Evolutionary conservation across 2,329 filamentous ascomycete genomes (phyloP).

Genomic region (Dendrostoma leiphaemia): DNA sequence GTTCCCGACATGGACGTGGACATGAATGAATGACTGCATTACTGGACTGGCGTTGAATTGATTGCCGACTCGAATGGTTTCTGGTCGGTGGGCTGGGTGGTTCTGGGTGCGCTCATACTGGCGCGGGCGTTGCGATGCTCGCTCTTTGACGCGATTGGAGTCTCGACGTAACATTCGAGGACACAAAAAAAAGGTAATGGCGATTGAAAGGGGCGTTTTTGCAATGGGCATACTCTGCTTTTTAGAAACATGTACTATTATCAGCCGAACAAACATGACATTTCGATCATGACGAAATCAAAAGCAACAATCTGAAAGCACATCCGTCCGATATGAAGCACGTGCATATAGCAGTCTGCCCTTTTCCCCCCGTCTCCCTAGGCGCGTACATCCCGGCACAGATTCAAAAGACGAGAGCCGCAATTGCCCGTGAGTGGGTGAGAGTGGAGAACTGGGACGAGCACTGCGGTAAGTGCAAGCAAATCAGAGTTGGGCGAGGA

Average conservation of each 20-base stretch:
- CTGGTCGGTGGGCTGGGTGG: constrained; percentile 5
- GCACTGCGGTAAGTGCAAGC: not conserved
- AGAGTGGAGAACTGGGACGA: constrained; percentile 6
- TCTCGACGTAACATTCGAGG: not conserved
- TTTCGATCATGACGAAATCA: constrained; percentile 4
- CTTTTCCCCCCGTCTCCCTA: not conserved
- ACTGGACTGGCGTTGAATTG: constrained; percentile 16
- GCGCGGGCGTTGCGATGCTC: constrained; percentile 8
- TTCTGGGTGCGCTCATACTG: constrained; percentile 7
- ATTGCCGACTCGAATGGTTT: not conserved
- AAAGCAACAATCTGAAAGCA: not conserved
- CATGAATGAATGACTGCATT: constrained; percentile 31
- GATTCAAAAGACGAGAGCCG: not conserved
- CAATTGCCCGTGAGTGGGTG: not conserved
- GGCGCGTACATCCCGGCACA: not conserved
- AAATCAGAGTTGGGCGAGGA: constrained; percentile 7
- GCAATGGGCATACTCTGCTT: constrained; percentile 20
- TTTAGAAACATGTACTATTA: constrained; percentile 17
- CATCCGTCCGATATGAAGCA: not conserved
- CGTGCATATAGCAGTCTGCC: not conserved
- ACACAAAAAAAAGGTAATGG: constrained; percentile 20
- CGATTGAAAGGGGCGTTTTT: constrained; percentile 32
- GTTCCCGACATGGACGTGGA: constrained; percentile 32
- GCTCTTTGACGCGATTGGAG: not conserved
- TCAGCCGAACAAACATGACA: constrained; percentile 4